phyloP scores from a whole-genome alignment of 148 eudicot genomes.

The Pouteria glomerata region DNA sequence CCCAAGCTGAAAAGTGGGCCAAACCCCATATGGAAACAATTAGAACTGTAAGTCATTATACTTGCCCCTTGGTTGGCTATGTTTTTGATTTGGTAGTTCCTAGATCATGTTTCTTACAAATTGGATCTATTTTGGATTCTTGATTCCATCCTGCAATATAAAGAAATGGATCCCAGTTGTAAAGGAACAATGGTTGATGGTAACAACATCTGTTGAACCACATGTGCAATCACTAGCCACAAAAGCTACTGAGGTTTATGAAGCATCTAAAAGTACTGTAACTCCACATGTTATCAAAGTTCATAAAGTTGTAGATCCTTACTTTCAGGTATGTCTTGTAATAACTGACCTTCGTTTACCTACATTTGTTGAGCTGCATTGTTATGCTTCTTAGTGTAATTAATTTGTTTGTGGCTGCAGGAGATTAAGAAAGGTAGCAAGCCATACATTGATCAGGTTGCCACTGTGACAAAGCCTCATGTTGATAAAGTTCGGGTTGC shows the following conservation, averaged over 20 bases:
- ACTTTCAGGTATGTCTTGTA: constrained; percentile 52
- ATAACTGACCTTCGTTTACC: constrained; percentile 1
- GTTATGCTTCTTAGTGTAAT: constrained; percentile 12
- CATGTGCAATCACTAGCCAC: constrained; percentile 42
- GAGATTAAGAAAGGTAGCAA: constrained; percentile 62
- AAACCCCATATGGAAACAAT: constrained; percentile 67
- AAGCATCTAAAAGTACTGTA: constrained; percentile 52
- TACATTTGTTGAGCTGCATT: neutral
- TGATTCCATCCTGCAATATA: constrained; percentile 16
- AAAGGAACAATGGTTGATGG: constrained; percentile 66
- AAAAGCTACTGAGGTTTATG: constrained; percentile 54
- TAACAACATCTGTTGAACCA: constrained; percentile 55
- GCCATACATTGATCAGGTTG: constrained; percentile 81
- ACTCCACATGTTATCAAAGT: constrained; percentile 64
- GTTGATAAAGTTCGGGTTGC: constrained; percentile 57
- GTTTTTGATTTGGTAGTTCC: neutral
- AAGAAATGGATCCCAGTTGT: constrained; percentile 69
- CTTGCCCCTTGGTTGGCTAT: constrained; percentile 1
- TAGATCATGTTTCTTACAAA: neutral
- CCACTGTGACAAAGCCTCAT: constrained; percentile 78
- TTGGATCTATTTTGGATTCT: neutral
- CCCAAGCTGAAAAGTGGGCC: constrained; percentile 74
- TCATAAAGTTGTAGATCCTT: constrained; percentile 65
- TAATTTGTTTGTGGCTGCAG: constrained; percentile 35
- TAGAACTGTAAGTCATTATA: constrained; percentile 54